A percentile compares a stretch with the other conserved stretches of the same genome.
Conservation (phyloP, 2,329 filamentous ascomycete genomes). For the Ceratocystis albifundus region DNA sequence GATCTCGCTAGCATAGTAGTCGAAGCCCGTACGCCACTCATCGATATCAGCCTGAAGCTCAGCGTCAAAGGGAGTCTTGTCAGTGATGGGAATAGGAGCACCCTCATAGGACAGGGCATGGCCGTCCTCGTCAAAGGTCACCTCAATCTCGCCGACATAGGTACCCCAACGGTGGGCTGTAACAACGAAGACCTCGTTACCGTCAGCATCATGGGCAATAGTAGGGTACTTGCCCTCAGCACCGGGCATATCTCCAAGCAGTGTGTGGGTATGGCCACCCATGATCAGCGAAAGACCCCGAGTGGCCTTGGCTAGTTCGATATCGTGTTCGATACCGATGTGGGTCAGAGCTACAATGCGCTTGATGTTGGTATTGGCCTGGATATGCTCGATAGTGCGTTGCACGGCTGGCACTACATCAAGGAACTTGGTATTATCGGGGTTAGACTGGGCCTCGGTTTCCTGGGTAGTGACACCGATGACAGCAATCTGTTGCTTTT, state of each 20-base stretch:
- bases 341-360: constrained; percentile 56
- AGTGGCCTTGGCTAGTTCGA: constrained; percentile 47
- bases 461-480: constrained; percentile 54
- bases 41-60: constrained; percentile 47
- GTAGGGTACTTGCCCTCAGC: constrained; percentile 53
- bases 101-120: constrained; percentile 52
- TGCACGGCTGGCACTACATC: constrained; percentile 49
- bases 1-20: constrained; percentile 46
- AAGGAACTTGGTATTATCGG: constrained; percentile 47
- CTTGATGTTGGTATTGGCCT: constrained; percentile 48
- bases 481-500: constrained; percentile 48
- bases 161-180: constrained; percentile 58
- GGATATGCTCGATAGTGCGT: constrained; percentile 50
- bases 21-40: constrained; percentile 49
- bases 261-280: constrained; percentile 50
- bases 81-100: constrained; percentile 52
- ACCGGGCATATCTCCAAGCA: constrained; percentile 47
- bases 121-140: constrained; percentile 50
- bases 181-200: constrained; percentile 57
- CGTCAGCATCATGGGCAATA: constrained; percentile 47
- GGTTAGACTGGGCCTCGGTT: constrained; percentile 46
- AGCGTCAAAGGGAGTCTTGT: constrained; percentile 46
- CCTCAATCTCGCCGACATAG: constrained; percentile 56
- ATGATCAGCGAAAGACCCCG: constrained; percentile 56
- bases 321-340: constrained; percentile 54